Percentiles rank a stretch among this genome's conserved stretches.
These are phyloP conservation scores for Fusarium ramigenum DNA, from an alignment of 2,329 filamentous ascomycete genomes.

Conservation along the genomic window DNA sequence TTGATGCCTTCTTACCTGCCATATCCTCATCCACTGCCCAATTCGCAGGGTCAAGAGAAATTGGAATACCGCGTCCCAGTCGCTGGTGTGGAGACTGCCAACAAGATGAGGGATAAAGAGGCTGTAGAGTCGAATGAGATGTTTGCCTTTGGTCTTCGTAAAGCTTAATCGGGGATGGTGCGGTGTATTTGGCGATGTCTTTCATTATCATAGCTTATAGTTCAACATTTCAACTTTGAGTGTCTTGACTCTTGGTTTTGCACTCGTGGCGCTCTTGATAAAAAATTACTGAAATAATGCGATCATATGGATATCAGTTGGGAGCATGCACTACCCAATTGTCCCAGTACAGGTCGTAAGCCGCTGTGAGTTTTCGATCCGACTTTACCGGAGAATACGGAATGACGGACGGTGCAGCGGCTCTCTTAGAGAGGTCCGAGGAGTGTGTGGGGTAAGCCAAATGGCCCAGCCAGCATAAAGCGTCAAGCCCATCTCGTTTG, in stretches of 20 bases:
- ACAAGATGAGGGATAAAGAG: slow-evolving; percentile 46
- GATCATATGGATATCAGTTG: neutral
- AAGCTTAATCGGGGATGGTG: neutral
- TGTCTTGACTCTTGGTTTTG: neutral
- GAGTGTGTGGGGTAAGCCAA: neutral
- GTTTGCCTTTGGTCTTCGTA: slow-evolving; percentile 29
- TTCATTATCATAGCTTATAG: neutral
- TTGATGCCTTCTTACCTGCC: slow-evolving; percentile 67
- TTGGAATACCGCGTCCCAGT: slow-evolving; percentile 48
- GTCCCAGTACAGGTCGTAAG: neutral
- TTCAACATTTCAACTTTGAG: neutral
- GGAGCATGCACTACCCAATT: neutral
- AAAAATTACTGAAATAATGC: too few relatives aligned
- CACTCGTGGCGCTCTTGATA: rapidly evolving
- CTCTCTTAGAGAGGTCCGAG: neutral
- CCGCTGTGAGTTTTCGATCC: neutral
- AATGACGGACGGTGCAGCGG: neutral
- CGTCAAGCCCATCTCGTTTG: neutral
- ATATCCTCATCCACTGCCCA: slow-evolving; percentile 64
- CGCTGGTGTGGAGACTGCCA: slow-evolving; percentile 44
- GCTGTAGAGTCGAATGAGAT: slow-evolving; percentile 45
- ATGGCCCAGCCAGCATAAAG: neutral
- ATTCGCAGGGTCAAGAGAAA: slow-evolving; percentile 40
- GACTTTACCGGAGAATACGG: neutral
- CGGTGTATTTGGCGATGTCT: neutral